These are phyloP conservation scores for Angomonas deanei DNA, from an alignment of 208 protist species.

Conservation along the genomic window DNA sequence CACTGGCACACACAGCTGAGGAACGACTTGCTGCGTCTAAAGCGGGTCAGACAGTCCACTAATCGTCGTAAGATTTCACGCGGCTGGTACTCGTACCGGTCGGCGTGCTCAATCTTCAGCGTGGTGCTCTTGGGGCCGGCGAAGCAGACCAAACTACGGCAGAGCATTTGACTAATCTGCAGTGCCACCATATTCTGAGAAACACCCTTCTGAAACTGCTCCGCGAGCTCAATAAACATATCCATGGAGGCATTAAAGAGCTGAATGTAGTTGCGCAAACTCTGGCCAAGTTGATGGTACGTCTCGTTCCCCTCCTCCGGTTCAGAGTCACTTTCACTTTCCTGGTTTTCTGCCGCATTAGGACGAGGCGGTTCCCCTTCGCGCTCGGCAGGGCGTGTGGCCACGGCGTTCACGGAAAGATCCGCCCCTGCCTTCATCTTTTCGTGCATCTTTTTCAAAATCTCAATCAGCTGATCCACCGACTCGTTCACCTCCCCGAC, in stretches of 20 bases:
- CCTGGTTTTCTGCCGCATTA: not conserved
- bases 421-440: slow-evolving; percentile 62
- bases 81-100: slow-evolving; percentile 73
- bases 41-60: slow-evolving; percentile 78
- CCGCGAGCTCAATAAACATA: slow-evolving; percentile 80
- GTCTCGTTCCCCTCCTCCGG: slow-evolving; percentile 43
- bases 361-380: not conserved
- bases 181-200: slow-evolving; percentile 85
- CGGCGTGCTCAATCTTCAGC: slow-evolving; percentile 74
- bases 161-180: slow-evolving; percentile 86
- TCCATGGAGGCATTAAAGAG: slow-evolving; percentile 78
- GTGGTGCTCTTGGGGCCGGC: slow-evolving; percentile 68
- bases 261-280: slow-evolving; percentile 55
- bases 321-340: slow-evolving; percentile 29
- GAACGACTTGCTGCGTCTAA: slow-evolving; percentile 66
- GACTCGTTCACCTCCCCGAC: slow-evolving; percentile 82
- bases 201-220: slow-evolving; percentile 71
- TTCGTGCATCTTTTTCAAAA: slow-evolving; percentile 74
- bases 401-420: slow-evolving; percentile 43
- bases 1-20: slow-evolving; percentile 72
- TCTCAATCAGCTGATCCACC: slow-evolving; percentile 79
- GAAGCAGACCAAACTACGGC: slow-evolving; percentile 74
- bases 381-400: not conserved
- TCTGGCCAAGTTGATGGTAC: slow-evolving; percentile 74
- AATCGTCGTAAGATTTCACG: slow-evolving; percentile 70